Conservation (phyloP, 768 basidiomycete genomes). For the Hortiboletus campestris region DNA sequence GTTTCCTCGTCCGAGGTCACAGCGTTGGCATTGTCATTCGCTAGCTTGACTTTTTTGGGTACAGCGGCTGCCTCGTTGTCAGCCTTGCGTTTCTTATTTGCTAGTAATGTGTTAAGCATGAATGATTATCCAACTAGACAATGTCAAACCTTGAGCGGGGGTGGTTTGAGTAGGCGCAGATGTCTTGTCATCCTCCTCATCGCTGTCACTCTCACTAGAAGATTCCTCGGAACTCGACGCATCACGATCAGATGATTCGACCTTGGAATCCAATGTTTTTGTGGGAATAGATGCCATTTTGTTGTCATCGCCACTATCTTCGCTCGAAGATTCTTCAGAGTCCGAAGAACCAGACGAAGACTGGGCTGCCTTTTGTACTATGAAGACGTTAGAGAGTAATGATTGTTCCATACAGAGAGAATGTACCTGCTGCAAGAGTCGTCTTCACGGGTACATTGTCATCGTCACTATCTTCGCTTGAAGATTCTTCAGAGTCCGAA, state of each 20-base stretch:
- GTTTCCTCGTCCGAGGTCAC: conserved; percentile 43
- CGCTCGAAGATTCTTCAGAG: conserved; percentile 4
- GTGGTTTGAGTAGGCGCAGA: conserved; percentile 28
- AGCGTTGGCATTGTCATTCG: conserved; percentile 44
- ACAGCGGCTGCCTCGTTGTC: conserved; percentile 56
- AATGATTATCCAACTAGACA: background rate
- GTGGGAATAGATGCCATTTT: conserved; percentile 33
- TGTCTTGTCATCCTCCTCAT: background rate
- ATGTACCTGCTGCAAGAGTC: conserved; percentile 33
- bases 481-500: conserved; percentile 20
- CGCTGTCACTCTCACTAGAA: conserved; percentile 8
- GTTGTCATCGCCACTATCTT: background rate
- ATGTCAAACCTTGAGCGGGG: conserved; percentile 38
- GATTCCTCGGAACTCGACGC: conserved; percentile 11
- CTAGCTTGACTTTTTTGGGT: conserved; percentile 81
- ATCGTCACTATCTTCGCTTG: background rate
- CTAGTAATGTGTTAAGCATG: conserved; percentile 1
- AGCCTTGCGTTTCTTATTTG: conserved; percentile 76
- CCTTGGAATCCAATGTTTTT: too few relatives aligned
- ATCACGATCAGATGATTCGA: conserved; percentile 1
- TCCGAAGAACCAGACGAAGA: background rate
- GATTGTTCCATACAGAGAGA: background rate
- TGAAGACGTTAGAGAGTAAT: background rate
- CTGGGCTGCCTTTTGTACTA: background rate
- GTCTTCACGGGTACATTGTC: conserved; percentile 38